These are phyloP conservation scores for Claviceps spartinae DNA, from an alignment of 2,329 filamentous ascomycete genomes.

Conservation along the genomic window DNA sequence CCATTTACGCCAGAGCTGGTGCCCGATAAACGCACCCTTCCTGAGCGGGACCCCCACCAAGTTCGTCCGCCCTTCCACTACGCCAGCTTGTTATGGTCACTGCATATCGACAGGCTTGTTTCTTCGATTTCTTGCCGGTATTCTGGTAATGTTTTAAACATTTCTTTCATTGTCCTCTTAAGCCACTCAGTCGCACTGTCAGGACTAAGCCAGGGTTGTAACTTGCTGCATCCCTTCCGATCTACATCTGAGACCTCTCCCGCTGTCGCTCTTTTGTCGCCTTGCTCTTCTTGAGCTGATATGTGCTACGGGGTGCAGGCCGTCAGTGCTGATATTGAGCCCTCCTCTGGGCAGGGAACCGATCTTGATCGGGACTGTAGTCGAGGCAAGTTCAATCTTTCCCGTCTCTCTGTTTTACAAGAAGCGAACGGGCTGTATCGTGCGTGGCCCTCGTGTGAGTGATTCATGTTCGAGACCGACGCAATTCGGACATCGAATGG, in stretches of 20 bases:
- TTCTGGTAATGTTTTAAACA: no score
- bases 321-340: neutral
- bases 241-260: constrained; percentile 1
- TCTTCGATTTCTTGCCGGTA: no score
- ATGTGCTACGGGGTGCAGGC: neutral
- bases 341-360: neutral
- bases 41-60: no score
- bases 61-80: no score
- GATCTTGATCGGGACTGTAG: neutral
- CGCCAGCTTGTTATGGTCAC: no score
- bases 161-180: neutral
- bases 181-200: neutral
- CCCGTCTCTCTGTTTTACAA: no score
- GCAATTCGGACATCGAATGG: neutral
- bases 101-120: no score
- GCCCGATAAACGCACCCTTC: no score
- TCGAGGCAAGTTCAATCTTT: no score
- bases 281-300: neutral
- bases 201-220: neutral
- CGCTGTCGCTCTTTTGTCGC: neutral
- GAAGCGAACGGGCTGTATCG: neutral
- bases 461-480: neutral
- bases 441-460: neutral
- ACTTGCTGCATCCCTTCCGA: neutral
- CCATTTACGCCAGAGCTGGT: no score